A percentile compares a stretch with the other conserved stretches of the same genome.
phyloP scores from a whole-genome alignment of 192 early-diverging fungal species.

The Entomortierella lignicola region DNA sequence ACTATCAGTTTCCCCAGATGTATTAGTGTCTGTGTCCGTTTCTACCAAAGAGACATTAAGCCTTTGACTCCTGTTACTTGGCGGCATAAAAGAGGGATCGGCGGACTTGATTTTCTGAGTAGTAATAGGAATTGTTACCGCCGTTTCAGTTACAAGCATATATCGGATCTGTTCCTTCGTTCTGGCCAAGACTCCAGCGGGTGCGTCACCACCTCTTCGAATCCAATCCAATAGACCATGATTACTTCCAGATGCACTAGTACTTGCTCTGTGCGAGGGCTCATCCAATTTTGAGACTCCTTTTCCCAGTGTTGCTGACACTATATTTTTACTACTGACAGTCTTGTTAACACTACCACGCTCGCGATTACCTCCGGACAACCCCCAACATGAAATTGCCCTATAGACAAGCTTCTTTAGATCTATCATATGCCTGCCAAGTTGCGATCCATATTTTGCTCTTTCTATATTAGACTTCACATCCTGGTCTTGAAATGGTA shows the following conservation, averaged over 20 bases:
- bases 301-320: background rate
- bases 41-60: background rate
- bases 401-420: slow-evolving; percentile 27
- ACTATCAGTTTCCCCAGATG: slow-evolving; percentile 37
- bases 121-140: background rate
- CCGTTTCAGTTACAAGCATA: slow-evolving; percentile 7
- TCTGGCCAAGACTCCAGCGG: slow-evolving; percentile 15
- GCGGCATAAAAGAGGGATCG: background rate
- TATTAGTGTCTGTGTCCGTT: slow-evolving; percentile 39
- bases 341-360: background rate
- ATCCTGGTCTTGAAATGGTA: slow-evolving; percentile 57
- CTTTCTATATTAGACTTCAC: slow-evolving; percentile 17
- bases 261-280: background rate
- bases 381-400: slow-evolving; percentile 14
- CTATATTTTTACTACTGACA: background rate
- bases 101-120: background rate
- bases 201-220: slow-evolving; percentile 36
- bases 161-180: slow-evolving; percentile 24
- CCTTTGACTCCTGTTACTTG: background rate
- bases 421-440: slow-evolving; percentile 31
- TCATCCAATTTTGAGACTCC: background rate
- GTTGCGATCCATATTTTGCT: slow-evolving; percentile 13
- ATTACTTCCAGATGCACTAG: background rate
- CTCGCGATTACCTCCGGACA: slow-evolving; percentile 2
- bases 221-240: slow-evolving; percentile 41